Base-by-base conservation (phyloP, 129 eudicot genomes). In the Kitagawia praeruptora region DNA sequence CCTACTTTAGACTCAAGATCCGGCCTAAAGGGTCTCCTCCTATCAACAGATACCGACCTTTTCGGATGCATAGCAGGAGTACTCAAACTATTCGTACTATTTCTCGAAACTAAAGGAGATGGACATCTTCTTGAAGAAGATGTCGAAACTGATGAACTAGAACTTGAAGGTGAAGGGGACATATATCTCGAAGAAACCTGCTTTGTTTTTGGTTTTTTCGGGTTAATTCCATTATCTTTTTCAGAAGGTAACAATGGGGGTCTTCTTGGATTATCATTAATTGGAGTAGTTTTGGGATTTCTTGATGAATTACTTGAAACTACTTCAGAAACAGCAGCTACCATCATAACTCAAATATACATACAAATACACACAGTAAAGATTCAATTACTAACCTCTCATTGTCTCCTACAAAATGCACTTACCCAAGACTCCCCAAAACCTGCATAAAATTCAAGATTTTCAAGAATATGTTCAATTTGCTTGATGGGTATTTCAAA, bases 171-270 rank as follows among this genome's bases (percentile, higher is more conserved):
- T 7, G 97, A 88, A 82, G 96, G 96, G 47, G 97, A 89, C 89
- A 93, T 76, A 76, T 93, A 93, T 48, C 98, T 81, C 3, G 98
- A 93, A 72, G 90, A 82, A 37, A 93, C 96, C 54, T 88, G 86
- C 75, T 89, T 87, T 39, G 93, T 82, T 88, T 90, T 91, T 61
- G 96, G 89, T 80, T 88, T 91, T 72, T 82, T 89, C 3, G 83
- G 82, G 76, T 84, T 86, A 41, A 64, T 82, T 13, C 79, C 85
- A 86, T 86, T 85, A 77, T 86, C 88, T 80, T 84, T 89, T 81
- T 88, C 93, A 75, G 95, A 86, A 5, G 93, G 91, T 74, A 90
- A 84, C 88, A 91, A 88, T 84, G 98, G 97, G 27, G 97, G 90
- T 75, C 98, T 91, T 75, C 86, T 83, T 39, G 86, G 63, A 76